A percentile compares a stretch with the other conserved stretches of the same genome.
phyloP scores from a whole-genome alignment of 805 yeast species.

The Brettanomyces nanus region DNA sequence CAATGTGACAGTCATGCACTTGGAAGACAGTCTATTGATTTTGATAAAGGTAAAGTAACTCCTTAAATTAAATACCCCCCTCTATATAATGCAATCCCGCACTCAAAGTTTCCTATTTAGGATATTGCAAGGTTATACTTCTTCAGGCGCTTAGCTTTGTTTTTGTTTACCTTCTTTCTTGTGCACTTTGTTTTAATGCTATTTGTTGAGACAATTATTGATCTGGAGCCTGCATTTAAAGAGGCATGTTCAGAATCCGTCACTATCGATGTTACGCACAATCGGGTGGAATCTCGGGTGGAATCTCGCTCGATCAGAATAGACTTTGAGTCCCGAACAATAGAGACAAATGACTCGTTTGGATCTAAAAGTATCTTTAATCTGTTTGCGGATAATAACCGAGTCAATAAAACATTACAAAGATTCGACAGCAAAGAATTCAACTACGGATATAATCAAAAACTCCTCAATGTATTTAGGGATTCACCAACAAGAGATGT shows the following conservation, averaged over 20 bases:
- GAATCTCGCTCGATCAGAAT: not conserved
- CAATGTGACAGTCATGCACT: conserved; percentile 1
- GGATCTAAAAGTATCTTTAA: too few species aligned
- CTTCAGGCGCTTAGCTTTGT: too few species aligned
- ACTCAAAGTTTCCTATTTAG: too few species aligned
- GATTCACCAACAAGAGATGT: not conserved
- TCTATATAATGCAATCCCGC: too few species aligned
- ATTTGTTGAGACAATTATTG: not conserved
- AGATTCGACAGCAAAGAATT: too few species aligned
- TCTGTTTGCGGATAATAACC: too few species aligned
- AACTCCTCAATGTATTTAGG: not conserved
- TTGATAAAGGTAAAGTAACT: not conserved
- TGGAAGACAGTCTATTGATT: not conserved
- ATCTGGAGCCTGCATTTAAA: not conserved
- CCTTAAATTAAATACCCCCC: too few species aligned
- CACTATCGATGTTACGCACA: not conserved
- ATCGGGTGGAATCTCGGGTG: not conserved
- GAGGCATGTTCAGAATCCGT: not conserved
- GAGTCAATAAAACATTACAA: too few species aligned
- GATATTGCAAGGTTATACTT: too few species aligned
- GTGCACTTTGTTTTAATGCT: not conserved
- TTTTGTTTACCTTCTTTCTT: not conserved
- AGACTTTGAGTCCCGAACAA: not conserved
- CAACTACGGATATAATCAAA: not conserved
- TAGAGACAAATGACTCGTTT: not conserved